phyloP scores from a whole-genome alignment of 225 moss, liverwort and hornwort species.

The Sphagnum tenellum region DNA sequence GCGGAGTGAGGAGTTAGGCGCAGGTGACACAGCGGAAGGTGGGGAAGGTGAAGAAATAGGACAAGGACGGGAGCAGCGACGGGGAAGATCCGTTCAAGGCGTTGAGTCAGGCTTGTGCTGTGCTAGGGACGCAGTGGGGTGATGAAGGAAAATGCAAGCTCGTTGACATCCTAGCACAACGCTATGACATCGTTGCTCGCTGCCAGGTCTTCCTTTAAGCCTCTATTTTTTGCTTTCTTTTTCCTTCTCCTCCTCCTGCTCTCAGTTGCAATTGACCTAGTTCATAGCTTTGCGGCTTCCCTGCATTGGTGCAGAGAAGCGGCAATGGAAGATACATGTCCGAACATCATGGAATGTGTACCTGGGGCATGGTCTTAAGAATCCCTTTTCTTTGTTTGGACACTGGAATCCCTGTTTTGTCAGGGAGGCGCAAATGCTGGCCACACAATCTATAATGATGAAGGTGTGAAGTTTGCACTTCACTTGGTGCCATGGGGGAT shows the following conservation, averaged over 20 bases:
- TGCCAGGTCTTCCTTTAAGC: constrained; percentile 28
- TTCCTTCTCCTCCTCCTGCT: background rate
- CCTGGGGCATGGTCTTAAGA: background rate
- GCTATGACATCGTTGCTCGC: constrained; percentile 56
- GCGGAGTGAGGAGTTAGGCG: constrained; percentile 32
- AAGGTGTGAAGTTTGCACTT: constrained; percentile 82
- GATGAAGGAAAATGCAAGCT: constrained; percentile 97
- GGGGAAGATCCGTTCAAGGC: constrained; percentile 41
- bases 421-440: constrained; percentile 99
- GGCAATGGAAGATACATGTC: background rate
- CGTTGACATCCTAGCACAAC: constrained; percentile 87
- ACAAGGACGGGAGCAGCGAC: constrained; percentile 3
- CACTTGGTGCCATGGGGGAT: constrained; percentile 98
- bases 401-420: background rate
- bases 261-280: background rate
- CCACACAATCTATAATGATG: constrained; percentile 92
- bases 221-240: background rate
- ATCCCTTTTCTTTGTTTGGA: background rate
- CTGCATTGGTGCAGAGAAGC: too few species aligned
- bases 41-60: constrained; percentile 17
- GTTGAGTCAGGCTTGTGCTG: constrained; percentile 87
- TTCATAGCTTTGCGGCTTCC: background rate
- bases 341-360: background rate
- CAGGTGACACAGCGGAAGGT: constrained; percentile 39
- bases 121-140: constrained; percentile 94